Base-by-base conservation (phyloP, 257 asterid species). In the Verbena officinalis region DNA sequence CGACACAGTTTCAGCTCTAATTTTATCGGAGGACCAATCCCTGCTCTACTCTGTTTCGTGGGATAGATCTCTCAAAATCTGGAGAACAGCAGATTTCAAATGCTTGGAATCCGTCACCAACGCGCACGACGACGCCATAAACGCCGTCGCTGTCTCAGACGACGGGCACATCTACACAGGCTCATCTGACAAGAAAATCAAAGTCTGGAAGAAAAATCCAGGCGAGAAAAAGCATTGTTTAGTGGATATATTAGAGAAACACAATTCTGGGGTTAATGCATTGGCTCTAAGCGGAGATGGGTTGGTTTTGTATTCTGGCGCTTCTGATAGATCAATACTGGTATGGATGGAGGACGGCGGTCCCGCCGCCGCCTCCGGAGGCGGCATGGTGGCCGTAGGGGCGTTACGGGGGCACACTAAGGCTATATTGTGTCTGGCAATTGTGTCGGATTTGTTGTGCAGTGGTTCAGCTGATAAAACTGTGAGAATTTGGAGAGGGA, bases 91-190 rank as follows among this genome's bases (percentile, higher is more conserved):
- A 0, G 85, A 86, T 66, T 84, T 86, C 83, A 81, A 76, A 39
- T 89, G 96, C 84, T 30, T 89, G 52, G 87, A 89, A 46, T 89
- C 95, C 0, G 67, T 89, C 3, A 36, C 76, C 4, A 68, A 88
- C 48, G 96, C 96, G 36, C 95, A 89, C 44, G 95, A 86, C 19
- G 96, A 89, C 60, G 95, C 96, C 0, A 86, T 86, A 46, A 89
- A 89, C 43, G 78, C 88, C 7, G n/a, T 89, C 11, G 81, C 77
- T 1, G 7, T 81, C 17, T 77, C 90, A 7, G 40, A 15, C 8
- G 65, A 78, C 7, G 87, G 84, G 4, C 59, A 59, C 24, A 72
- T 86, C 36, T 84, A 77, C 70, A 86, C 96, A 2, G 96, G 80
- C 57, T 86, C 96, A 52, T 78, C 96, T 24, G 96, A 89, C 74